phyloP scores from a whole-genome alignment of 1,284 basidiomycete genomes.

The Leccinum subrobustum region DNA sequence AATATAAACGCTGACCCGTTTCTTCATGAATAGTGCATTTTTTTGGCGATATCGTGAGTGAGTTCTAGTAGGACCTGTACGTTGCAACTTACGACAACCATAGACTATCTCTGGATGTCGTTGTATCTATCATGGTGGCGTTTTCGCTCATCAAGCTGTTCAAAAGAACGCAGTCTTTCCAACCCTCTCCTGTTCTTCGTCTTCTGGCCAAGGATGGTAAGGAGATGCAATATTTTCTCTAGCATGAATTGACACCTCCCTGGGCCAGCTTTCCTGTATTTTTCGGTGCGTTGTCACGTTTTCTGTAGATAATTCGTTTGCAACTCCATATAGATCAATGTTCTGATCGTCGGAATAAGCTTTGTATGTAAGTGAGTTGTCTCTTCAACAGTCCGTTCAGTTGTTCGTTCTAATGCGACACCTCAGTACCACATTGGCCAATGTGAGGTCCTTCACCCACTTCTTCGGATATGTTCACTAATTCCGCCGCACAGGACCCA shows the following conservation, averaged over 20 bases:
- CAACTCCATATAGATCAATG: not conserved
- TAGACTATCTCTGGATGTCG: not conserved
- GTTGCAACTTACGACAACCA: not conserved
- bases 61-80: not conserved
- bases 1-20: too few species aligned
- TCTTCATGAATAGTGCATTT: not conserved
- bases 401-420: too few species aligned
- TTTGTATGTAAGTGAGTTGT: not conserved
- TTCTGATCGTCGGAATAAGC: not conserved
- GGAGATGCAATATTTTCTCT: not conserved
- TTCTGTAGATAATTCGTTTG: not conserved
- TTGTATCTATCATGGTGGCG: not conserved
- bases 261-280: not conserved
- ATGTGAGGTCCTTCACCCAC: too few species aligned
- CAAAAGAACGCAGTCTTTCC: not conserved
- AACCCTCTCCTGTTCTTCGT: not conserved
- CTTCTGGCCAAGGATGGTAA: constrained; percentile 1
- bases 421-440: too few species aligned
- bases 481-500: too few species aligned
- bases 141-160: not conserved
- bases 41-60: not conserved
- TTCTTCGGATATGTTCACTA: too few species aligned
- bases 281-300: not conserved
- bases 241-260: not conserved
- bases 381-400: too few species aligned